A percentile compares a stretch with the other conserved stretches of the same genome.
phyloP scores from a whole-genome alignment of 257 asterid genomes.

The Asclepias syriaca region DNA sequence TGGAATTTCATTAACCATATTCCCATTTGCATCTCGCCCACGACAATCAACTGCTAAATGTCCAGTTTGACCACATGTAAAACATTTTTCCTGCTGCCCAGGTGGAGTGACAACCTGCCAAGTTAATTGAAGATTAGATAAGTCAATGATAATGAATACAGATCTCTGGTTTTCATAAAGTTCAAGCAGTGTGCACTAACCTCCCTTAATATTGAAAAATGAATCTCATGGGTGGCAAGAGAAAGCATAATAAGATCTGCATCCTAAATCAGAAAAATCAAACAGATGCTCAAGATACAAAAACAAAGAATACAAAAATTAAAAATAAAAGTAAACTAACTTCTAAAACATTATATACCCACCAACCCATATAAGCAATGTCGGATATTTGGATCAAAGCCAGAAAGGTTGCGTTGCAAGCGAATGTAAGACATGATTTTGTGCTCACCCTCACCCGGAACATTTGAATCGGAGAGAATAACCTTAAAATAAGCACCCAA shows the following conservation, averaged over 20 bases:
- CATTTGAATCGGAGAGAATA: conserved; percentile 92
- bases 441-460: conserved; percentile 99
- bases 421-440: conserved; percentile 93
- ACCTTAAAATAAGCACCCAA: conserved; percentile 78
- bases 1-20: conserved; percentile 49
- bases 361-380: conserved; percentile 96
- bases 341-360: conserved; percentile 27
- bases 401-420: conserved; percentile 83
- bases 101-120: conserved; percentile 71
- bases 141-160: not conserved
- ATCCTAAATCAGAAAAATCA: conserved; percentile 44
- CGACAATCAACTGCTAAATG: conserved; percentile 84
- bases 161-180: not conserved
- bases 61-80: conserved; percentile 82
- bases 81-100: conserved; percentile 90
- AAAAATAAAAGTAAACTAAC: conserved; percentile 8
- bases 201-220: conserved; percentile 94
- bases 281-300: conserved; percentile 13
- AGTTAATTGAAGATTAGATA: conserved; percentile 5
- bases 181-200: conserved; percentile 38
- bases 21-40: conserved; percentile 45
- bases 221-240: conserved; percentile 94
- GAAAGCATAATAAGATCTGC: conserved; percentile 96
- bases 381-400: conserved; percentile 87
- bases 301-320: not conserved